Evolutionary conservation across 345 rosid genomes (phyloP).

Genomic region (Brassica cretica): DNA sequence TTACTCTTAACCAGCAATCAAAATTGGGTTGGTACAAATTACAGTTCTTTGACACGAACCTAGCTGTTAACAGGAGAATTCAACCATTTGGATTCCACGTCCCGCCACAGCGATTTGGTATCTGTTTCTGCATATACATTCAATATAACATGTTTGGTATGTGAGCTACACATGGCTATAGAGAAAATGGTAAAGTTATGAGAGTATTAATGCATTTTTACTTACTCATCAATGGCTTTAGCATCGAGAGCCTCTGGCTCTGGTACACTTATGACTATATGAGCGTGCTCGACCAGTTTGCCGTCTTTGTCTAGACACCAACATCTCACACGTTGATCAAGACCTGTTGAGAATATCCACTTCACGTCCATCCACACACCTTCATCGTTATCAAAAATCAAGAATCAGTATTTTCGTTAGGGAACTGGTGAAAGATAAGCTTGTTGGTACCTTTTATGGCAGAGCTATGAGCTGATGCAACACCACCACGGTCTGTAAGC

Average conservation of each 20-base stretch:
- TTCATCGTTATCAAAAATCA: conserved; percentile 37
- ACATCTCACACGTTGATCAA: conserved; percentile 92
- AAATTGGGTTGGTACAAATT: conserved; percentile 12
- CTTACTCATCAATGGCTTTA: conserved; percentile 67
- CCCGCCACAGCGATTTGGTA: conserved; percentile 87
- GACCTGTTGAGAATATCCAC: conserved; percentile 97
- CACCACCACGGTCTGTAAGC: conserved; percentile 45
- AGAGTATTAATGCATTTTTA: not conserved
- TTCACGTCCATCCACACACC: conserved; percentile 87
- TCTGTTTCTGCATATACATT: conserved; percentile 46
- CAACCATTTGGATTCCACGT: conserved; percentile 89
- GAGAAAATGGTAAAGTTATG: not conserved
- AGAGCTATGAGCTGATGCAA: conserved; percentile 77
- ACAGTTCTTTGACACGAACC: not conserved
- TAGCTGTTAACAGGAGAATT: conserved; percentile 43
- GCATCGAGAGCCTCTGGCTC: conserved; percentile 92
- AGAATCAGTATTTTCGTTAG: conserved; percentile 4
- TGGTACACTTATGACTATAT: conserved; percentile 67
- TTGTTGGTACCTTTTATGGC: conserved; percentile 72
- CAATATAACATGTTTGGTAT: not conserved
- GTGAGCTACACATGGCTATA: not conserved
- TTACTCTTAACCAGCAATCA: conserved; percentile 22
- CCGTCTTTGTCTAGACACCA: conserved; percentile 58
- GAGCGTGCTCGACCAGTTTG: conserved; percentile 55
- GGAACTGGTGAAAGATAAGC: conserved; percentile 12